Evolutionary conservation across 1,284 basidiomycete species (phyloP).

Genomic region (Sanghuangporus weigelae): DNA sequence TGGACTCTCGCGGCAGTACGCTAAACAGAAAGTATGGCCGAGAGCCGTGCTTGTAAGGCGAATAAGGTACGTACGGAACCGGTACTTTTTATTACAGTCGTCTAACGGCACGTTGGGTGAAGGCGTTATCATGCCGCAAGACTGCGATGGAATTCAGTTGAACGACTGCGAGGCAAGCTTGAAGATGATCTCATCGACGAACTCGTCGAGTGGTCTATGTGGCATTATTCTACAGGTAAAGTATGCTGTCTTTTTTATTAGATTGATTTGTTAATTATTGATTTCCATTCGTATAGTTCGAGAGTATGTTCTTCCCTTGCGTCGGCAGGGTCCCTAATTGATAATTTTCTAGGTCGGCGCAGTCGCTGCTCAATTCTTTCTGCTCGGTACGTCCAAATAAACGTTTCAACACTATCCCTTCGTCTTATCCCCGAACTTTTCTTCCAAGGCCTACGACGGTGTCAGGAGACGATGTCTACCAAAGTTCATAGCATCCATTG

Average conservation of each 20-base stretch:
- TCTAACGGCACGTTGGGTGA: not conserved
- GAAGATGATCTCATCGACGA: slow-evolving; percentile 80
- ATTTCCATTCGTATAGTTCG: slow-evolving; percentile 31
- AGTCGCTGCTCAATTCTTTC: slow-evolving; percentile 53
- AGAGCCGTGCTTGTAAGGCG: slow-evolving; percentile 60
- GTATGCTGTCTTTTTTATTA: slow-evolving; percentile 10
- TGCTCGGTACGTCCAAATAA: slow-evolving; percentile 33
- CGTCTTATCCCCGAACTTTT: slow-evolving; percentile 1
- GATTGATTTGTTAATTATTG: not conserved
- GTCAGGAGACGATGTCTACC: slow-evolving; percentile 62
- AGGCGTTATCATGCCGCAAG: slow-evolving; percentile 64
- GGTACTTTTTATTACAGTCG: not conserved
- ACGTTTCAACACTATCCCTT: not conserved
- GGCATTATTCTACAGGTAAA: slow-evolving; percentile 66
- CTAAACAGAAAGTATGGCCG: slow-evolving; percentile 68
- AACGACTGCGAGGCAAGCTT: slow-evolving; percentile 63
- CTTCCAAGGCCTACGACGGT: slow-evolving; percentile 67
- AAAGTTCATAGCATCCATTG: slow-evolving; percentile 62
- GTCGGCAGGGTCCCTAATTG: not conserved
- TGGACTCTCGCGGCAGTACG: slow-evolving; percentile 58
- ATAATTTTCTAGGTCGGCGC: slow-evolving; percentile 43
- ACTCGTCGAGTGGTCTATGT: slow-evolving; percentile 80
- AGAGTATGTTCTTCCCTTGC: slow-evolving; percentile 40
- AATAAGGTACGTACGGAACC: slow-evolving; percentile 42
- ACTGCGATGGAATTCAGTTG: slow-evolving; percentile 67